These are phyloP conservation scores for Karstenula rhodostoma DNA, from an alignment of 2,329 filamentous ascomycete genomes.

Conservation along the genomic window DNA sequence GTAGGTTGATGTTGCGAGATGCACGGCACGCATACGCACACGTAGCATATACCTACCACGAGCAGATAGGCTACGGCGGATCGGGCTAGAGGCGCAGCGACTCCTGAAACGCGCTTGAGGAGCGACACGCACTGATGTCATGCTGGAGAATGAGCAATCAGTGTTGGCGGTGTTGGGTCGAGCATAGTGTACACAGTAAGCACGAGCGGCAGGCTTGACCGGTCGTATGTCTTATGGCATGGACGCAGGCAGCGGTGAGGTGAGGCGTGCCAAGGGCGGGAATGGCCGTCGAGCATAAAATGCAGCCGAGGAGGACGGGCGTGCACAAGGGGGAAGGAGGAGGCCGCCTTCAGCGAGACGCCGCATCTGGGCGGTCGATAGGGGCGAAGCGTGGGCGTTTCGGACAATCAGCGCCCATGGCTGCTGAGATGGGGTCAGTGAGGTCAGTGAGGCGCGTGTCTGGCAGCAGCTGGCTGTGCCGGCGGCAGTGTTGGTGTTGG, in stretches of 20 bases:
- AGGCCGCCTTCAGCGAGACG: conserved; percentile 10
- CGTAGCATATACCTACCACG: background rate
- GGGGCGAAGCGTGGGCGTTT: conserved; percentile 11
- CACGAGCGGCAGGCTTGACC: background rate
- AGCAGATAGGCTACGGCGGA: conserved; percentile 2
- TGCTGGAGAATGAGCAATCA: background rate
- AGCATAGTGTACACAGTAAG: no score
- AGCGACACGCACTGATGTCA: conserved; percentile 7
- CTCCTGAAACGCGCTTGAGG: conserved; percentile 9
- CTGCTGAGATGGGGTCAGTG: no score
- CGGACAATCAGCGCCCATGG: conserved; percentile 8
- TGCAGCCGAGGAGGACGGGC: background rate
- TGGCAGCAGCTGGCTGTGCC: background rate
- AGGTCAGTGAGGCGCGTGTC: conserved; percentile 4
- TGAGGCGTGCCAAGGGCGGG: conserved; percentile 10
- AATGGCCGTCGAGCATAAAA: conserved; percentile 5
- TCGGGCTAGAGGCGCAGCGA: conserved; percentile 1
- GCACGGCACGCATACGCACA: background rate
- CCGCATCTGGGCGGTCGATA: conserved; percentile 11
- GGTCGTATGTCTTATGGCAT: background rate
- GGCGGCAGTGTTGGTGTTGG: background rate
- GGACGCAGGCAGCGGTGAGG: conserved; percentile 1
- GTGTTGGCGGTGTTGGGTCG: no score
- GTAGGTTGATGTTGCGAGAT: background rate
- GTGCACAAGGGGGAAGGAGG: conserved; percentile 1